These are phyloP conservation scores for Hypoxylon sp. DNA, from an alignment of 2,329 filamentous ascomycete species.

Conservation along the genomic window DNA sequence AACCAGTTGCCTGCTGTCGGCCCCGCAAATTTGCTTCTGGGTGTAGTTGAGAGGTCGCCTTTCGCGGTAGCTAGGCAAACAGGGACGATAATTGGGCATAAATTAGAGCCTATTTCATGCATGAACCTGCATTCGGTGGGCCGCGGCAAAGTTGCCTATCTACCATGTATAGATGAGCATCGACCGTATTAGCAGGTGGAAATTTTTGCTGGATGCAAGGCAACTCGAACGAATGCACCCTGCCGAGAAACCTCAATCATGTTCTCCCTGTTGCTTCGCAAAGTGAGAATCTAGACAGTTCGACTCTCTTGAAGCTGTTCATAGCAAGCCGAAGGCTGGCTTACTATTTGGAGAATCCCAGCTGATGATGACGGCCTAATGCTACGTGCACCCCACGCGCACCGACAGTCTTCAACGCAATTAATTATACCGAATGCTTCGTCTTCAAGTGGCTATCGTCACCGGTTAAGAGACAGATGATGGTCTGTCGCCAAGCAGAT, in stretches of 20 bases:
- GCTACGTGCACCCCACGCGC: slow-evolving; percentile 35
- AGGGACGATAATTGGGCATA: slow-evolving; percentile 29
- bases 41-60: slow-evolving; percentile 21
- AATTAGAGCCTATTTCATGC: slow-evolving; percentile 34
- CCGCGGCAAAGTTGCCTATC: slow-evolving; percentile 35
- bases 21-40: slow-evolving; percentile 24
- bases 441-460: slow-evolving; percentile 23
- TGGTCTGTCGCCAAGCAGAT: slow-evolving; percentile 23
- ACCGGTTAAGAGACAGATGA: slow-evolving; percentile 28
- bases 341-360: slow-evolving; percentile 30
- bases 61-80: slow-evolving; percentile 30
- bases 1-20: slow-evolving; percentile 29
- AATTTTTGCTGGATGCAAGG: slow-evolving; percentile 27
- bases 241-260: slow-evolving; percentile 20
- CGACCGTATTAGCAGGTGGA: slow-evolving; percentile 10
- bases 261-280: slow-evolving; percentile 16
- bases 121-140: slow-evolving; percentile 39
- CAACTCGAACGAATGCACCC: slow-evolving; percentile 23
- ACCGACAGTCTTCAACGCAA: slow-evolving; percentile 24
- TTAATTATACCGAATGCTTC: slow-evolving; percentile 27
- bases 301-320: slow-evolving; percentile 12
- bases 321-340: slow-evolving; percentile 21
- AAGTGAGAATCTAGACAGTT: slow-evolving; percentile 8
- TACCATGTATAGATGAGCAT: slow-evolving; percentile 29
- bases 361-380: slow-evolving; percentile 30